Percentiles rank a stretch among this genome's conserved stretches.
phyloP scores from a whole-genome alignment of 768 basidiomycete genomes.

The Gautieria morchelliformis region DNA sequence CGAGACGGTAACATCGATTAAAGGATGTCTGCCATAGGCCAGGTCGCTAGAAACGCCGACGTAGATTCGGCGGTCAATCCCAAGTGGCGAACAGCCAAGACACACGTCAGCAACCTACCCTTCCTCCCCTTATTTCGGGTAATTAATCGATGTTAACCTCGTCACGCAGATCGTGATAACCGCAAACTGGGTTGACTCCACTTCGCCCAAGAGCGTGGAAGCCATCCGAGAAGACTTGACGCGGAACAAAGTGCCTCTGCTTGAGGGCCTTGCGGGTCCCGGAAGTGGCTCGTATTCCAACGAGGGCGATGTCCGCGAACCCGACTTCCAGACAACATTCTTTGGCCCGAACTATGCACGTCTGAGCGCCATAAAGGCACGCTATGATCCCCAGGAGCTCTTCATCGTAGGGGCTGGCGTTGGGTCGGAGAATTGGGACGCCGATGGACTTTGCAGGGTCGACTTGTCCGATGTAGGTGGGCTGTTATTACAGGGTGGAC shows the following conservation, averaged over 20 bases:
- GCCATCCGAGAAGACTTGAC: neutral
- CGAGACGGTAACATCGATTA: neutral
- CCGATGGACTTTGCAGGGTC: neutral
- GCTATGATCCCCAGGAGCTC: constrained; percentile 25
- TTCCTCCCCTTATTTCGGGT: neutral
- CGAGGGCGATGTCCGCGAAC: constrained; percentile 25
- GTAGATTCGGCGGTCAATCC: constrained; percentile 25
- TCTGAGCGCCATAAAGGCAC: constrained; percentile 21
- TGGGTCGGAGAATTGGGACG: constrained; percentile 25
- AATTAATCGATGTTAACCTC: neutral
- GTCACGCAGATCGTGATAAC: neutral
- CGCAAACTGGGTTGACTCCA: constrained; percentile 1
- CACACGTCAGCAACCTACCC: constrained; percentile 20
- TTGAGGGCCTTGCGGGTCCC: neutral
- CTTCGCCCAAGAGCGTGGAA: constrained; percentile 11
- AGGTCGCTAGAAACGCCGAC: constrained; percentile 25
- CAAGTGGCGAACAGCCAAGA: constrained; percentile 29
- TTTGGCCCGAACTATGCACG: constrained; percentile 26
- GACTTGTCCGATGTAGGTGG: too few species aligned
- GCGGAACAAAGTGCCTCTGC: neutral
- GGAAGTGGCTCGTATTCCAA: constrained; percentile 24
- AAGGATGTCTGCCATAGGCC: constrained; percentile 12
- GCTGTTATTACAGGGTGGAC: too few species aligned
- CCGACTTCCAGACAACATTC: constrained; percentile 24
- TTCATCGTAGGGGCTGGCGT: constrained; percentile 26